phyloP scores from a whole-genome alignment of 805 yeast species.

The Candida boidinii region DNA sequence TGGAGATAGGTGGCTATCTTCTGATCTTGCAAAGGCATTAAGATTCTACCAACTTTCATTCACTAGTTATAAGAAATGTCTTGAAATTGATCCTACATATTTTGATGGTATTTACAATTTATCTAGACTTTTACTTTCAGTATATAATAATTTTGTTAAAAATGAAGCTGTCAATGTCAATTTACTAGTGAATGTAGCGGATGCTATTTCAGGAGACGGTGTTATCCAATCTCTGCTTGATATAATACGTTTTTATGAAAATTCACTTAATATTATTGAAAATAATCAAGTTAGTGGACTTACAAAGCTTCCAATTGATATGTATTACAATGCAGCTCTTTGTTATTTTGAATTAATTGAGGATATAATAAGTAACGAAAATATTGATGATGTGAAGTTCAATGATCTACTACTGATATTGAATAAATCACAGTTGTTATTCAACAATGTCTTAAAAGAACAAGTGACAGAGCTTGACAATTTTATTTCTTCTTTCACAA shows the following conservation, averaged over 20 bases:
- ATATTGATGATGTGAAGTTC: constrained; percentile 5
- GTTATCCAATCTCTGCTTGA: constrained; percentile 31
- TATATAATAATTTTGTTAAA: constrained; percentile 41
- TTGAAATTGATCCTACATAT: constrained; percentile 14
- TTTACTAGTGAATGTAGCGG: constrained; percentile 24
- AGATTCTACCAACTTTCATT: constrained; percentile 58
- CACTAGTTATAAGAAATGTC: constrained; percentile 30
- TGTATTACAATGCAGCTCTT: constrained; percentile 36
- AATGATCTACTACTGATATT: constrained; percentile 11
- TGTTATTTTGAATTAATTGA: constrained; percentile 42
- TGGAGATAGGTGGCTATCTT: constrained; percentile 68
- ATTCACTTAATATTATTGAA: constrained; percentile 19
- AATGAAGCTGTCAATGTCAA: constrained; percentile 34
- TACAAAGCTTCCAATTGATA: constrained; percentile 27
- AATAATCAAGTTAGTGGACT: constrained; percentile 3
- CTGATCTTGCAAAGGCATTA: constrained; percentile 56
- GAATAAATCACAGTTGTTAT: constrained; percentile 12
- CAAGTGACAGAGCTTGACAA: constrained; percentile 15
- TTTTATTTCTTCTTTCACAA: constrained; percentile 19
- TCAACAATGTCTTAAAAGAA: constrained; percentile 19
- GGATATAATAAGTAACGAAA: constrained; percentile 18
- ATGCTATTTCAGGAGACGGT: constrained; percentile 21
- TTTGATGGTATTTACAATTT: constrained; percentile 52
- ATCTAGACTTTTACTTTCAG: constrained; percentile 49
- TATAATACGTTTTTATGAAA: constrained; percentile 32